Evolutionary conservation across 108 stramenopile species (phyloP).

Genomic region (Cyclotella kingstonii): DNA sequence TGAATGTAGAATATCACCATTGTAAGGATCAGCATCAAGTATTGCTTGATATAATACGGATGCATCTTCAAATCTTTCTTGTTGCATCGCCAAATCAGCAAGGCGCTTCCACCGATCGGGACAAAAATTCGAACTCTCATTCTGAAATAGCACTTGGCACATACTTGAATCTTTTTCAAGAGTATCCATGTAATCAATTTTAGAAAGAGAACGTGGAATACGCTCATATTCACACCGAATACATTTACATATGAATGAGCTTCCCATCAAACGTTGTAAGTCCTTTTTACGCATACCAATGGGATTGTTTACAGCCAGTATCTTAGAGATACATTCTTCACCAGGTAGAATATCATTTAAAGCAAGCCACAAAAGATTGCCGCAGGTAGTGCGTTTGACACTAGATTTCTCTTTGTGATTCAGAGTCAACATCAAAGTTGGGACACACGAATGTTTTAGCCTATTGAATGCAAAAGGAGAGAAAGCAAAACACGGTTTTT

Average conservation of each 20-base stretch:
- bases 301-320: slow-evolving; percentile 18
- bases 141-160: too few relatives aligned
- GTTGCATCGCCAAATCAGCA: slow-evolving; percentile 65
- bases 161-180: too few relatives aligned
- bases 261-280: slow-evolving; percentile 30
- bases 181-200: too few relatives aligned
- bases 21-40: slow-evolving; percentile 14
- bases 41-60: slow-evolving; percentile 41
- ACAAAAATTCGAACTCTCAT: slow-evolving; percentile 1
- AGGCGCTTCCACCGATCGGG: slow-evolving; percentile 30
- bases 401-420: not conserved
- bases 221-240: slow-evolving; percentile 40
- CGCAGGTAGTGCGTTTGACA: not conserved
- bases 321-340: slow-evolving; percentile 27
- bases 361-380: slow-evolving; percentile 28
- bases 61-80: slow-evolving; percentile 53
- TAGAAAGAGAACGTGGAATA: too few relatives aligned
- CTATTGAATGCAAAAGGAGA: slow-evolving; percentile 13
- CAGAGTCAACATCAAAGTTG: slow-evolving; percentile 24
- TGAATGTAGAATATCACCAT: slow-evolving; percentile 44
- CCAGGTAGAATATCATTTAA: slow-evolving; percentile 25
- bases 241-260: slow-evolving; percentile 39
- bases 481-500: slow-evolving; percentile 33
- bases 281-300: slow-evolving; percentile 12
- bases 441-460: slow-evolving; percentile 33